A percentile compares a stretch with the other conserved stretches of the same genome.
phyloP scores from a whole-genome alignment of 495 filamentous ascomycete species.

The Opeltia flavorubescens region DNA sequence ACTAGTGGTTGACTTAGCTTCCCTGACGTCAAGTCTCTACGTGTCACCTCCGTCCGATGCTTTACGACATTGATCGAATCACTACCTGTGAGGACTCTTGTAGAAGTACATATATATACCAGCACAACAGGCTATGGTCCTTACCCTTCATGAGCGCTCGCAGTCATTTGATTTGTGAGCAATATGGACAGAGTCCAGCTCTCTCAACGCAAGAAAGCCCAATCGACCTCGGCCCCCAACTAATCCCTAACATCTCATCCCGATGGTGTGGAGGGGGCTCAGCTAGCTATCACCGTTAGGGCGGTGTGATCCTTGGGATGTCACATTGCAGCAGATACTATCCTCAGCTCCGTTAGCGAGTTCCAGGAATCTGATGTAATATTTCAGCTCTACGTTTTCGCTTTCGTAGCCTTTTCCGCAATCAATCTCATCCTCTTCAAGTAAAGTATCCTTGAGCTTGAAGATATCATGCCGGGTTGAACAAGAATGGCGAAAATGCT shows the following conservation, averaged over 20 bases:
- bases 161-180: background rate
- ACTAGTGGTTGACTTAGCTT: too few relatives aligned
- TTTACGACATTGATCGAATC: too few relatives aligned
- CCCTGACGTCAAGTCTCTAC: too few relatives aligned
- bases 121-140: too few relatives aligned
- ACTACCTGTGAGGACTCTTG: too few relatives aligned
- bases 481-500: conserved; percentile 19
- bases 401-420: background rate
- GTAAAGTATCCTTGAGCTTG: too few relatives aligned
- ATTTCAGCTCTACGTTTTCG: background rate
- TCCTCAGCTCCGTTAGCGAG: background rate
- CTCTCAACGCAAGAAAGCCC: background rate
- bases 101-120: too few relatives aligned
- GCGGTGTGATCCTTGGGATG: background rate
- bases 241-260: background rate
- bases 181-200: background rate
- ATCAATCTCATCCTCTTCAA: background rate
- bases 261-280: background rate
- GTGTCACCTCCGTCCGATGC: too few relatives aligned
- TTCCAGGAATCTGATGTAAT: background rate
- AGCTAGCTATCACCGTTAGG: background rate
- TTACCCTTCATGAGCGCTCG: too few relatives aligned
- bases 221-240: background rate
- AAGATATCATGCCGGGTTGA: too few relatives aligned
- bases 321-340: too few relatives aligned